Conservation (phyloP, 1,284 basidiomycete species). For the Phaffia rhodozyma region DNA sequence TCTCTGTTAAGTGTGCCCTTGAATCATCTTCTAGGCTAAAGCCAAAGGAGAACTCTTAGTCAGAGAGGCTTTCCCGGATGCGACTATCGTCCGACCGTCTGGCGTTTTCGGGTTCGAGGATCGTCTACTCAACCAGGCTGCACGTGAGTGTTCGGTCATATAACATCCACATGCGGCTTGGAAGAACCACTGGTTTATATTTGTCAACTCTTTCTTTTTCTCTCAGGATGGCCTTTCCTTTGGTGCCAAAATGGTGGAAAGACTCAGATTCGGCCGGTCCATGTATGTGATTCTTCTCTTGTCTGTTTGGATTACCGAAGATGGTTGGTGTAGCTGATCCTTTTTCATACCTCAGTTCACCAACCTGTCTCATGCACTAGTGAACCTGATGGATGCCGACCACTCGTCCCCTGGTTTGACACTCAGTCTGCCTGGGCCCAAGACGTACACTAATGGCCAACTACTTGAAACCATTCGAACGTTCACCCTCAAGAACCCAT, state of each 20-base stretch:
- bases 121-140: slow-evolving; percentile 84
- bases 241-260: slow-evolving; percentile 84
- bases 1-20: not conserved
- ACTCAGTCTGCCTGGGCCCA: slow-evolving; percentile 78
- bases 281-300: slow-evolving; percentile 48
- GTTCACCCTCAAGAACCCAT: slow-evolving; percentile 53
- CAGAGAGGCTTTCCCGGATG: slow-evolving; percentile 67
- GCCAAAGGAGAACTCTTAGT: slow-evolving; percentile 82
- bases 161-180: not conserved
- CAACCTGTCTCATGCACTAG: slow-evolving; percentile 85
- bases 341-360: slow-evolving; percentile 47
- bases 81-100: slow-evolving; percentile 80
- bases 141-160: slow-evolving; percentile 46
- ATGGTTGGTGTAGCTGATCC: not conserved
- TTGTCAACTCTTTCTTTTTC: slow-evolving; percentile 18
- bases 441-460: slow-evolving; percentile 71
- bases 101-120: slow-evolving; percentile 89
- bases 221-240: slow-evolving; percentile 74
- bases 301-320: not conserved
- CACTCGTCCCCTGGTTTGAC: slow-evolving; percentile 50
- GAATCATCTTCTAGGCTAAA: slow-evolving; percentile 45
- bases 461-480: slow-evolving; percentile 69
- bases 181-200: slow-evolving; percentile 10
- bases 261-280: slow-evolving; percentile 79
- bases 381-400: slow-evolving; percentile 58